Evolutionary conservation across 192 early-diverging fungal genomes (phyloP), one percentile per base, ranked within the genome.

Genomic region (Umbelopsis sp.): DNA sequence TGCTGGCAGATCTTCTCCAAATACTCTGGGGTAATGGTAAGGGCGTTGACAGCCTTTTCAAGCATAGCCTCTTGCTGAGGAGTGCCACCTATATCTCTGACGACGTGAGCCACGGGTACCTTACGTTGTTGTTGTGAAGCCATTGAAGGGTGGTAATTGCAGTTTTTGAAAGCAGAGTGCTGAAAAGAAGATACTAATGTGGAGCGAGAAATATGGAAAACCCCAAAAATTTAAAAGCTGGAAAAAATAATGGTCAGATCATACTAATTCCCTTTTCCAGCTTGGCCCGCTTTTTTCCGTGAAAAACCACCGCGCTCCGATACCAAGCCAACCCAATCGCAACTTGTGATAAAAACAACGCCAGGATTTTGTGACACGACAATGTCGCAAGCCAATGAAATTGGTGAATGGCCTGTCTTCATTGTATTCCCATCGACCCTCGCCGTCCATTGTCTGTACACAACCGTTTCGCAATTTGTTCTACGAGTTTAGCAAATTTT

Each of bases 1-100:
- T 87, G 86, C 27, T 77, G 50, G 68, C 84, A 82, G 79, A 91
- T 87, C 49, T 79, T 72, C 47, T 79, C 70, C 11, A 91, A 76
- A 49, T 84, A 79, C 49, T 88, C 81, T 33, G 87, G 71, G 8
- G 82, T 74, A 21, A 89, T 74, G 0, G 81, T 85, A 77, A 91
- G 87, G 69, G 84, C 78, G 27, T 74, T 52, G 9, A 82, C 73
- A 67, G 91, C 76, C 49, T 74, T 69, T 5, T 72, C 47, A 58
- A 92, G 78, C 49, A 80, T 83, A 22, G 58, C 78, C 72, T 86
- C 71, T 45, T 86, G 84, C 27, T 74, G 79, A 46, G 84, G 84
- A 48, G 86, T 84, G 22, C 73, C 79, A 73, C 74, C 79, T 13
- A 82, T 64, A 51, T 78, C 74, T 1, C 58, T 64, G 20, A 78